Base-by-base conservation (phyloP, 2,329 filamentous ascomycete genomes). In the Xylariaceae sp. region DNA sequence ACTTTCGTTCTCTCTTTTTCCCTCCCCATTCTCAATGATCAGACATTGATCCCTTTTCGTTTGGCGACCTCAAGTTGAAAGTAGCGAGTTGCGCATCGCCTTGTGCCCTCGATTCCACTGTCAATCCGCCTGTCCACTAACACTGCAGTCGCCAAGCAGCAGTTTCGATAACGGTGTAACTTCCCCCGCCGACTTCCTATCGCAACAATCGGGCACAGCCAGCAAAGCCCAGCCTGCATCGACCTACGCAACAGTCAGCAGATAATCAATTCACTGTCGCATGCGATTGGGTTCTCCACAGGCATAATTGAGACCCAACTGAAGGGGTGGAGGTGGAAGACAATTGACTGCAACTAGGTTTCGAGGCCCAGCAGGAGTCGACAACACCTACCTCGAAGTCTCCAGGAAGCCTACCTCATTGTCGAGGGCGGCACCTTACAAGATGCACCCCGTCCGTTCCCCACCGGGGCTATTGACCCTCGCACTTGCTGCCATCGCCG, bases 401-500 rank as follows among this genome's bases (percentile, higher is more conserved):
- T 48, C 40, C 22, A 42, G 39, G 31, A 53, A 47, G 33, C 45
- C 51, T 51, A 42, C 34, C 13, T 56, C 51, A 53, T 56, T 50
- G 47, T 51, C 49, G 47, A 34, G 42, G 45, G 45, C 42, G 31
- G 45, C 31, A 46, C 48, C 46, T 47, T 22, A 42, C 66, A 71
- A 60, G 47, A 74, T 74, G 73, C 71, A 66, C 59, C 55, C 61
- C 50, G 63, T 60, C 53, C 50, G 47, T 51, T 51, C 59, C 48
- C 61, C 63, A 50, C 56, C 62, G 45, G 54, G 59, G 45, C 55
- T 71, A 31, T 60, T 72, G 51, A 63, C 75, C 55, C 61, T 78
- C 55, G 64, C 77, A 56, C 63, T 77, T 58, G 63, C 69, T 22
- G 65, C 65, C 54, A 61, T 68, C 60, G 54, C 63, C 63, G 62